Base-by-base conservation (phyloP, 805 yeast species). In the Kodamaea hsintzibuensis region DNA sequence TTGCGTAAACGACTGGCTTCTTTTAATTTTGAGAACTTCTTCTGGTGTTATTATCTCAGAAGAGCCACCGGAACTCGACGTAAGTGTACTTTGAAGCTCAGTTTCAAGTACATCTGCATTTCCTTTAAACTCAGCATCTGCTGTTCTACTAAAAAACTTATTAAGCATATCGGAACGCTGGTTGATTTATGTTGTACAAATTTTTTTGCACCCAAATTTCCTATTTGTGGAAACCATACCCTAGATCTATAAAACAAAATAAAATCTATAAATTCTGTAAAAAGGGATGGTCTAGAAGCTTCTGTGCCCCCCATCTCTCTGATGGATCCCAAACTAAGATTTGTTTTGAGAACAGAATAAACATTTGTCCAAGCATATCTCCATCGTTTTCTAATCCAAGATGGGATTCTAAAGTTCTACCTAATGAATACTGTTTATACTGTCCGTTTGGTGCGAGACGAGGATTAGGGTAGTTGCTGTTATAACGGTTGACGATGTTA, bases 291-390 rank as follows among this genome's bases (percentile, higher is more conserved):
- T 49, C 27, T 18, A 58, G 42, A 9, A 59, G 40, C 27, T 42
- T 50, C 12, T 25, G 42, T 0, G 52, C 53, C 13, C 53, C 46
- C 12, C 57, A 54, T 35, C 70, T 57, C 7, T 55, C 61, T 13
- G 47, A 33, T 2, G 66, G 65, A 22, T 73, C 72, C 79, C 79
- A 75, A 14, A 62, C 66, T 46, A 76, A 73, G 9, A 72, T 66
- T 22, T 56, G 59, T 9, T 58, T 50, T 50, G 74, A 60, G 56
- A 74, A 70, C 47, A 55, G 61, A 16, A 69, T 37, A 50, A 74
- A 72, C 10, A 50, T 49, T 12, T 48, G 48, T 14, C 44, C 39
- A 3, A 48, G 39, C 7, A 3, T 10, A 33, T 25, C 37, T 12
- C 60, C 58, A 1, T 33, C 40, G 35, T 59, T 60, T 4, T 49